phyloP scores from a whole-genome alignment of 106 monocot genomes.

The Chionographis japonica region DNA sequence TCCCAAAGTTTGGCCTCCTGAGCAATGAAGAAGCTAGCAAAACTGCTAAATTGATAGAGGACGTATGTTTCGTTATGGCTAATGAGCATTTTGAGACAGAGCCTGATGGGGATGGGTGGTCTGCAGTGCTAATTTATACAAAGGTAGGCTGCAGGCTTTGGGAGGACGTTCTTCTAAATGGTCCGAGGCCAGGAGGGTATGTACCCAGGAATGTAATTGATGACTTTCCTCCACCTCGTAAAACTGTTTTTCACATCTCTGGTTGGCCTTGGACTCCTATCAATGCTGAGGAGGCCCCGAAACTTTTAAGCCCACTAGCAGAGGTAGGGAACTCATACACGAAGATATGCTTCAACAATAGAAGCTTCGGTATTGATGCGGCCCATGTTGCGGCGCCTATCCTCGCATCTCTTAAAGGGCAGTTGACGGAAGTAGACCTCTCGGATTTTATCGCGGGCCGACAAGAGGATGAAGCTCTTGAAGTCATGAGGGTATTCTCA shows the following conservation, averaged over 20 bases:
- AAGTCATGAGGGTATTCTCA: constrained; percentile 91
- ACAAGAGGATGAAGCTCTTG: constrained; percentile 88
- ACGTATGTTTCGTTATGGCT: no score
- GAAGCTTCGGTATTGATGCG: constrained; percentile 85
- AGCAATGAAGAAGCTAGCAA: no score
- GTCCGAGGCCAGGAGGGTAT: no score
- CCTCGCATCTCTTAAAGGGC: constrained; percentile 53
- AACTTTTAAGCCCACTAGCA: constrained; percentile 56
- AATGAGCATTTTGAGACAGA: no score
- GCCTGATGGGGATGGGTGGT: no score
- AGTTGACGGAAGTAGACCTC: constrained; percentile 70
- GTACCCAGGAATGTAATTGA: neutral
- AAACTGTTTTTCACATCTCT: constrained; percentile 77
- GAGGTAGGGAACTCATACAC: constrained; percentile 51
- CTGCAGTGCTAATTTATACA: no score
- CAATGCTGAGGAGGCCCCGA: constrained; percentile 70
- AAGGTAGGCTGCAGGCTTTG: no score
- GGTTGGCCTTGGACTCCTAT: constrained; percentile 63
- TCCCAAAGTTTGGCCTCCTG: no score
- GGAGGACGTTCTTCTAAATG: neutral
- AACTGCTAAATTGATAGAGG: no score
- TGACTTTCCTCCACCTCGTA: neutral
- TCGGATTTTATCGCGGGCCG: constrained; percentile 91
- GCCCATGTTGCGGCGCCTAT: constrained; percentile 70
- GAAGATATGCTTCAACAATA: constrained; percentile 79